Percentiles rank a stretch among this genome's conserved stretches.
phyloP scores from a whole-genome alignment of 768 basidiomycete genomes.

The Suillus discolor region DNA sequence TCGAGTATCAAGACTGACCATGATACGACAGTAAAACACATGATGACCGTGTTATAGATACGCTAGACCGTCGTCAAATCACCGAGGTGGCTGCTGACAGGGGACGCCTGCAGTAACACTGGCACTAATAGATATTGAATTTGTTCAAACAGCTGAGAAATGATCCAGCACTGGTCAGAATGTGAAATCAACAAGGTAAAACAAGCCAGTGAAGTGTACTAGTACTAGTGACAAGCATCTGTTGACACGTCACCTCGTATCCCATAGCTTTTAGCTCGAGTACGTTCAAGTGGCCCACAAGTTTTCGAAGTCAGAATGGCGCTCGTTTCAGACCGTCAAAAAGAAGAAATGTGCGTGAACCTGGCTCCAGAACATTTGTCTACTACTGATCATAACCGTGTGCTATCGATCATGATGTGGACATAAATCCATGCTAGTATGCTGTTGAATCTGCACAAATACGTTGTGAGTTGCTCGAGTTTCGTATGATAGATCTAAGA shows the following conservation, averaged over 20 bases:
- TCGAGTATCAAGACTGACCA: conserved; percentile 1
- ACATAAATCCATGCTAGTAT: conserved; percentile 74
- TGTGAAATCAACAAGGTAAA: conserved; percentile 33
- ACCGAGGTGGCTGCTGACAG: not conserved
- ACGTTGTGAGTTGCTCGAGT: conserved; percentile 70
- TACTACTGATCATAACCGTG: conserved; percentile 13
- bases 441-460: too few species aligned
- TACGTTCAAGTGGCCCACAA: conserved; percentile 13
- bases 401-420: conserved; percentile 42
- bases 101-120: not conserved
- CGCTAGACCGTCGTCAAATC: not conserved
- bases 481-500: conserved; percentile 72
- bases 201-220: conserved; percentile 20
- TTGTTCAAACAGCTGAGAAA: not conserved
- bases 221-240: conserved; percentile 14
- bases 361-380: conserved; percentile 13
- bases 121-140: not conserved
- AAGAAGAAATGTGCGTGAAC: conserved; percentile 47
- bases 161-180: not conserved
- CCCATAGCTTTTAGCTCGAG: conserved; percentile 11
- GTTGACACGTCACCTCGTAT: conserved; percentile 16
- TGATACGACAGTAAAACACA: not conserved
- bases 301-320: conserved; percentile 33
- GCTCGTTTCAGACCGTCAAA: conserved; percentile 47
- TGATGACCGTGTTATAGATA: not conserved